A percentile compares a stretch with the other conserved stretches of the same genome.
phyloP scores from a whole-genome alignment of 2,329 filamentous ascomycete species.

The Aspergillus quadricinctus region DNA sequence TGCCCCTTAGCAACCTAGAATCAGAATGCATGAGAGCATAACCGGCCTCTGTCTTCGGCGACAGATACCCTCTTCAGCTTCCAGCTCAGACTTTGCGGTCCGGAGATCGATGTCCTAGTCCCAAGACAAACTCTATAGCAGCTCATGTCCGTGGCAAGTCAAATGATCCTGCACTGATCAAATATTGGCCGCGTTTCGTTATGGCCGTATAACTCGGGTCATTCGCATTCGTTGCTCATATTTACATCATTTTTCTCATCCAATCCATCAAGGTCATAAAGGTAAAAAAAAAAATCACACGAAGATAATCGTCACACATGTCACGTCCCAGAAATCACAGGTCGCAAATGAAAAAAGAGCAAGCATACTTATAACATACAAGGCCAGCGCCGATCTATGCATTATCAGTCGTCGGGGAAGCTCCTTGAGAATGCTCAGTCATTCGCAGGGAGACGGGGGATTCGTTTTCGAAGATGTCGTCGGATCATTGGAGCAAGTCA shows the following conservation, averaged over 20 bases:
- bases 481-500: background rate
- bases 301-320: background rate
- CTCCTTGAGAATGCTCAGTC: background rate
- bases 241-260: constrained; percentile 19
- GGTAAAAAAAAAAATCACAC: constrained; percentile 9
- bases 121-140: background rate
- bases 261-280: constrained; percentile 1
- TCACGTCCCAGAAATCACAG: background rate
- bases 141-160: background rate
- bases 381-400: constrained; percentile 14
- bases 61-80: background rate
- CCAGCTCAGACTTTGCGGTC: background rate
- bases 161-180: background rate
- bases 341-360: background rate
- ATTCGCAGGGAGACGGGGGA: background rate
- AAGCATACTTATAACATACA: constrained; percentile 5
- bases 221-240: constrained; percentile 12
- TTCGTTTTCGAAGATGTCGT: background rate
- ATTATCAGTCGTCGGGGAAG: background rate
- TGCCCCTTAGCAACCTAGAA: background rate
- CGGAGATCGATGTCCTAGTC: background rate
- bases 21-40: background rate
- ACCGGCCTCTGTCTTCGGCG: background rate
- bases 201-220: background rate
- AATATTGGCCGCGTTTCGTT: background rate